Conservation (phyloP, 768 basidiomycete genomes). For the Leccinum obscurum region DNA sequence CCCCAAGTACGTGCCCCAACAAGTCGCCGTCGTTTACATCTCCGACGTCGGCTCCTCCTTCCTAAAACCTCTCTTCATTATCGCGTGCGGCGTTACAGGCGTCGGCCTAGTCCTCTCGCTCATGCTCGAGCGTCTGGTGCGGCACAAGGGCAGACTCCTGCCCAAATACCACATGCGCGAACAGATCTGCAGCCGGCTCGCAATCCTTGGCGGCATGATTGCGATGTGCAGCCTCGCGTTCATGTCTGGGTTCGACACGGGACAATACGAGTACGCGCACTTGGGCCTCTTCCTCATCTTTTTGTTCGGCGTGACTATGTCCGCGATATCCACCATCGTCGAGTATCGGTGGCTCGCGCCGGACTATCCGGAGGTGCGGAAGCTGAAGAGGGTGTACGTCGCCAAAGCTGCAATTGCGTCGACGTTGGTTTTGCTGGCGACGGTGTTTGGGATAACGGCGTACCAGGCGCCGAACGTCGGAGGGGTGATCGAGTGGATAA, state of each 20-base stretch:
- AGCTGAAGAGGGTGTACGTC: slow-evolving; percentile 55
- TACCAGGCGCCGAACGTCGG: slow-evolving; percentile 48
- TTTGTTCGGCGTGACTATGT: slow-evolving; percentile 67
- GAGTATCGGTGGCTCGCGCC: slow-evolving; percentile 71
- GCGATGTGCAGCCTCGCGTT: slow-evolving; percentile 67
- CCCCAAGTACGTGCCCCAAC: slow-evolving; percentile 48
- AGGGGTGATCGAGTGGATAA: slow-evolving; percentile 74
- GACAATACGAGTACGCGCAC: slow-evolving; percentile 51
- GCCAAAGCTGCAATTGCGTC: slow-evolving; percentile 60
- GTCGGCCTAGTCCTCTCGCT: slow-evolving; percentile 61
- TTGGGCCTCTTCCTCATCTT: slow-evolving; percentile 67
- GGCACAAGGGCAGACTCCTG: slow-evolving; percentile 68
- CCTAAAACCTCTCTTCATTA: slow-evolving; percentile 75
- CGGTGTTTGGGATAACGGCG: slow-evolving; percentile 60
- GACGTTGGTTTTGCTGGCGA: slow-evolving; percentile 57
- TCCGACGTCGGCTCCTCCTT: slow-evolving; percentile 75
- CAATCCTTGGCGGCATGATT: slow-evolving; percentile 59
- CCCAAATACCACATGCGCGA: slow-evolving; percentile 61
- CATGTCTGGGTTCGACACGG: slow-evolving; percentile 71
- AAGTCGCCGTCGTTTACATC: slow-evolving; percentile 64
- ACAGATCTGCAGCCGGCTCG: slow-evolving; percentile 50
- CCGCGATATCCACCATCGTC: slow-evolving; percentile 72
- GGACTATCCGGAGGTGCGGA: slow-evolving; percentile 45
- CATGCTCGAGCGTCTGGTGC: slow-evolving; percentile 58
- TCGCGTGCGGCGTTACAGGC: slow-evolving; percentile 63